These are phyloP conservation scores for Nematocida displodere DNA, from an alignment of 371 early-diverging fungal genomes.

Conservation along the genomic window DNA sequence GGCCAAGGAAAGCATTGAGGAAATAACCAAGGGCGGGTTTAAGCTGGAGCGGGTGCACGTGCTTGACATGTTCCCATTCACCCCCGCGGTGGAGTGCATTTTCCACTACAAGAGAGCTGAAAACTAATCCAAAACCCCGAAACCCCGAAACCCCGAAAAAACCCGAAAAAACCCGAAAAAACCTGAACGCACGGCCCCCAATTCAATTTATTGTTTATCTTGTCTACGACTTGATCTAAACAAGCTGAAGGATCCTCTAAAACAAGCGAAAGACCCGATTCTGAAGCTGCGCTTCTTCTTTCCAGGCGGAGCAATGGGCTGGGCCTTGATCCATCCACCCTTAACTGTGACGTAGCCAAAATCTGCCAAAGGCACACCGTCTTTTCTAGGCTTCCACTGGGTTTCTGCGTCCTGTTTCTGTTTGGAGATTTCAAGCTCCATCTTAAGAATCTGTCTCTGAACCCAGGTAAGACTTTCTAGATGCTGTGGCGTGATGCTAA, in stretches of 20 bases:
- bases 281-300: too few relatives aligned
- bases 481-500: background rate
- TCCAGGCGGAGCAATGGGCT: background rate
- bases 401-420: conserved; percentile 28
- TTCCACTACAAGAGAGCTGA: conserved; percentile 33
- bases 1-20: conserved; percentile 69
- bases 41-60: conserved; percentile 14
- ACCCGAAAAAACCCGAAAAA: too few relatives aligned
- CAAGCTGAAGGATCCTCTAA: too few relatives aligned
- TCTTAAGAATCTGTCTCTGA: conserved; percentile 40
- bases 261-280: too few relatives aligned
- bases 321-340: background rate
- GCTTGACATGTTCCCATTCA: conserved; percentile 49
- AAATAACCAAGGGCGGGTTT: conserved; percentile 64
- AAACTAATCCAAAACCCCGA: background rate
- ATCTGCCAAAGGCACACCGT: background rate
- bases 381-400: conserved; percentile 37
- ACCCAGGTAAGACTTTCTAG: conserved; percentile 30
- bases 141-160: background rate
- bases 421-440: conserved; percentile 46
- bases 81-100: conserved; percentile 20
- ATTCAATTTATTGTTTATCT: too few relatives aligned
- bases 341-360: background rate
- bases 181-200: too few relatives aligned
- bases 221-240: too few relatives aligned